Evolutionary conservation across 306 rosid genomes (phyloP).

Genomic region (Cicer pinnatifidum): DNA sequence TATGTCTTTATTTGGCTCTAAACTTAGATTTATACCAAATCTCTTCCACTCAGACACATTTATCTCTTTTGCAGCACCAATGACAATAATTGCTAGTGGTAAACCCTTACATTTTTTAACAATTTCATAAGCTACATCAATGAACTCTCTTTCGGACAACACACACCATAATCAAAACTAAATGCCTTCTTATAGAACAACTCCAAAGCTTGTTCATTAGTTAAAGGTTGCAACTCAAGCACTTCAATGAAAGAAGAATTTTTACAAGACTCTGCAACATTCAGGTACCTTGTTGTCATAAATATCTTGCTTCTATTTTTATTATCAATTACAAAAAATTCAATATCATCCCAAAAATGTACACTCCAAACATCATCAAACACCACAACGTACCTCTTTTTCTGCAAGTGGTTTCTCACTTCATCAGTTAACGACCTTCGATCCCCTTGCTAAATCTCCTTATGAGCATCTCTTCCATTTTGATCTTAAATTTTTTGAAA

Average conservation of each 20-base stretch:
- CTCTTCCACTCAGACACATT: neutral
- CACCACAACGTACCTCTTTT: neutral
- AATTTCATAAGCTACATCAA: too few species aligned
- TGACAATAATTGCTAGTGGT: too few species aligned
- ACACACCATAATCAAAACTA: too few species aligned
- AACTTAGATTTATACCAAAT: neutral
- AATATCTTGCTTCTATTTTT: neutral
- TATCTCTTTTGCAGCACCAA: too few species aligned
- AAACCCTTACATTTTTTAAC: too few species aligned
- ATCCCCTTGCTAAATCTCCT: neutral
- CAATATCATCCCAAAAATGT: neutral
- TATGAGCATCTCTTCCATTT: neutral
- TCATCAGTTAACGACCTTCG: neutral
- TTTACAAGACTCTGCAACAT: too few species aligned
- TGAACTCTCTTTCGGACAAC: too few species aligned
- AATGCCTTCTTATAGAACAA: too few species aligned
- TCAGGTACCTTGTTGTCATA: neutral
- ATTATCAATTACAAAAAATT: neutral
- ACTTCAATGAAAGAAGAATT: too few species aligned
- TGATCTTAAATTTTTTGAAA: neutral
- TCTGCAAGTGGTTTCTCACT: neutral
- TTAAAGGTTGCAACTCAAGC: too few species aligned
- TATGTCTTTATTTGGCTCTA: neutral
- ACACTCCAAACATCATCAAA: conserved; percentile 37
- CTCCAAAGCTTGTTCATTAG: too few species aligned